Conservation (phyloP, 169 alveolate species). For the Eimeria brunetti region DNA sequence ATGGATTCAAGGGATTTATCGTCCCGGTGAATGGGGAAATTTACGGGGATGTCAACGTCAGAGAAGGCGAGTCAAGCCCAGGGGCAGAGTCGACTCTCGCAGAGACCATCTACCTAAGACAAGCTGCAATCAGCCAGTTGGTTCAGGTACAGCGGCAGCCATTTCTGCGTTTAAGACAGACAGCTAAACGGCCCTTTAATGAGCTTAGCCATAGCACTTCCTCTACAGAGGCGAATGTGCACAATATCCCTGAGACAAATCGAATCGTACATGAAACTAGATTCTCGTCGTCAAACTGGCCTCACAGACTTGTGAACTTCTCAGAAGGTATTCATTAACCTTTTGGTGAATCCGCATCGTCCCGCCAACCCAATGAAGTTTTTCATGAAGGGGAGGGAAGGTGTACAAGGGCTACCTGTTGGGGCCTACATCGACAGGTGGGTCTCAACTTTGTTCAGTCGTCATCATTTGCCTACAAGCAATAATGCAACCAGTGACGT, state of each 20-base stretch:
- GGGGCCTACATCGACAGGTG: conserved; percentile 70
- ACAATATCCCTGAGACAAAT: not conserved
- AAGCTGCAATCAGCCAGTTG: conserved; percentile 34
- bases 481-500: not conserved
- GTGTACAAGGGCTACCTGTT: conserved; percentile 62
- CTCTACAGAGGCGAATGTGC: not conserved
- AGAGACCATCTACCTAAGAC: conserved; percentile 11
- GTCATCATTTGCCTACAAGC: not conserved
- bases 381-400: conserved; percentile 59
- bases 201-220: not conserved
- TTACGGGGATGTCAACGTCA: conserved; percentile 25
- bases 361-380: conserved; percentile 68
- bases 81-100: not conserved
- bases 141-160: conserved; percentile 44
- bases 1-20: conserved; percentile 23
- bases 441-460: not conserved
- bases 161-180: not conserved
- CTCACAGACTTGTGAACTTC: not conserved
- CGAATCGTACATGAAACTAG: not conserved
- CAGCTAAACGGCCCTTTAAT: not conserved
- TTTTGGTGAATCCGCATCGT: conserved; percentile 66
- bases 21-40: conserved; percentile 22
- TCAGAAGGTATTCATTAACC: conserved; percentile 29
- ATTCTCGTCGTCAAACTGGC: not conserved
- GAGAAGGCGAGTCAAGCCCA: not conserved